Conservation (phyloP, 225 moss, liverwort and hornwort species). For the Climacium dendroides region DNA sequence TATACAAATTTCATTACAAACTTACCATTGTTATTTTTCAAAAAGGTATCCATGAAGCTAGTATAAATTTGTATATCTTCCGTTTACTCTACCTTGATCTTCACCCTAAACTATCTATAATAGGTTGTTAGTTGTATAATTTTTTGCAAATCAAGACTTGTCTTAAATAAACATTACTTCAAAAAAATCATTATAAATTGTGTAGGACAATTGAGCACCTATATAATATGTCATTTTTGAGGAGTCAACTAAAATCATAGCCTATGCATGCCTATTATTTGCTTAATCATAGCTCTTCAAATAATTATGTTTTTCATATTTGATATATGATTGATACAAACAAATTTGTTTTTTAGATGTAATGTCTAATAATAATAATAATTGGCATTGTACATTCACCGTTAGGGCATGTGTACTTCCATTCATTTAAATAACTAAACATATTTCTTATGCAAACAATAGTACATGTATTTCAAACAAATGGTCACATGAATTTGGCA, state of each 20-base stretch:
- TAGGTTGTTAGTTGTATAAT: neutral
- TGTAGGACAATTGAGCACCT: neutral
- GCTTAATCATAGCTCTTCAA: neutral
- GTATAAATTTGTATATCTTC: neutral
- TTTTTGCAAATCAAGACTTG: rapidly evolving
- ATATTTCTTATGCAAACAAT: neutral
- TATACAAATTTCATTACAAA: neutral
- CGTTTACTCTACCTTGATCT: neutral
- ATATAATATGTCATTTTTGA: neutral
- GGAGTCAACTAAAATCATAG: neutral
- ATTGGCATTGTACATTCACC: no score
- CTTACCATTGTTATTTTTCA: neutral
- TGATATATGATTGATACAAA: neutral
- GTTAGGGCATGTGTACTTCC: rapidly evolving
- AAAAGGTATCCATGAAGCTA: neutral
- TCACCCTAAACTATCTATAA: neutral
- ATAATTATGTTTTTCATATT: neutral
- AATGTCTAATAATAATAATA: neutral
- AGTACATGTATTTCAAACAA: neutral
- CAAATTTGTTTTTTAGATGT: neutral
- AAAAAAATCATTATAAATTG: neutral
- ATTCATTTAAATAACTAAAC: neutral
- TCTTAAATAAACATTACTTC: neutral
- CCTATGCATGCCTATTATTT: neutral
- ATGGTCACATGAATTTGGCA: neutral